Evolutionary conservation across 305 asterid species (phyloP).

Genomic region (Fraxinus sp.): DNA sequence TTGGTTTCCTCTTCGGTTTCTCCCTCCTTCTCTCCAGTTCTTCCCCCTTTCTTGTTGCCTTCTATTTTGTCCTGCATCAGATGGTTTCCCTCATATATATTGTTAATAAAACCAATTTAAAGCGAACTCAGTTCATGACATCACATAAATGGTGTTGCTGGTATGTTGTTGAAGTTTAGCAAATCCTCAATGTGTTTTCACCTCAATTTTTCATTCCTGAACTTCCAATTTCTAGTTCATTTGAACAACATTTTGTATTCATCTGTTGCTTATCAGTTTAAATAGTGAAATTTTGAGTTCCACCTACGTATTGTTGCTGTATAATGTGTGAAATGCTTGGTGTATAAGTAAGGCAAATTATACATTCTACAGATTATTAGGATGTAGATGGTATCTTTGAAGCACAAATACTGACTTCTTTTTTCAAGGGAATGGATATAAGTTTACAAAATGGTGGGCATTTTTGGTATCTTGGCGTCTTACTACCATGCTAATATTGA

Average conservation of each 20-base stretch:
- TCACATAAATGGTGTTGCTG: not conserved
- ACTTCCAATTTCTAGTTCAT: not conserved
- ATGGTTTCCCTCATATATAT: not conserved
- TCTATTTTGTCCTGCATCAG: too few relatives aligned
- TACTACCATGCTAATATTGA: conserved; percentile 15
- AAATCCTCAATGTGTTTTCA: not conserved
- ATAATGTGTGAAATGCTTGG: not conserved
- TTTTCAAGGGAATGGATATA: conserved; percentile 9
- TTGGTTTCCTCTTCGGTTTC: too few relatives aligned
- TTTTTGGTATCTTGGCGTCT: conserved; percentile 8
- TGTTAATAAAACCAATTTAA: conserved; percentile 1
- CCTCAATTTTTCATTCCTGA: not conserved
- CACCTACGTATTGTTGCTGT: not conserved
- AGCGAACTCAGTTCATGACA: not conserved
- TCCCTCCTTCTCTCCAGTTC: too few relatives aligned
- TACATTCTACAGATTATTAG: not conserved
- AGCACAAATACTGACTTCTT: conserved; percentile 15
- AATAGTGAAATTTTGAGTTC: not conserved
- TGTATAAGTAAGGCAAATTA: not conserved
- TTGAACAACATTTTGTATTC: not conserved
- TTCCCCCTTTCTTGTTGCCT: too few relatives aligned
- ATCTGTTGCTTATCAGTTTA: not conserved
- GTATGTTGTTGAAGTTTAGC: not conserved
- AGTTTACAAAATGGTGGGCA: not conserved
- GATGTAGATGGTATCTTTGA: not conserved